Evolutionary conservation across 75 land plant genomes (phyloP).

Genomic region (Picea sitchensis): DNA sequence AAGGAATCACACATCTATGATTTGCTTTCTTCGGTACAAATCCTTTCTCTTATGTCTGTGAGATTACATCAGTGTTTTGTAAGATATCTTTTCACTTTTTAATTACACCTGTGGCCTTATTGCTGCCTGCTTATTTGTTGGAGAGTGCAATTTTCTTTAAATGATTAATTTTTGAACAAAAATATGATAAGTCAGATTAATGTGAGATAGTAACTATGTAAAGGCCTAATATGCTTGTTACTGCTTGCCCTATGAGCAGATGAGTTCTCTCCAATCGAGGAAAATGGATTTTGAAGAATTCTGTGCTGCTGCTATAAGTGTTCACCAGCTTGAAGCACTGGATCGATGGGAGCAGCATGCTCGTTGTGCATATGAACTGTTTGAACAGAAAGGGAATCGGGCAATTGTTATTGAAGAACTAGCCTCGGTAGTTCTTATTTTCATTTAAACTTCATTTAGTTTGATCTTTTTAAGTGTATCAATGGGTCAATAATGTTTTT

Average conservation of each 20-base stretch:
- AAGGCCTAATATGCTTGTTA: neutral
- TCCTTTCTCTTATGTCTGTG: neutral
- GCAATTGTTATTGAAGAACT: slow-evolving; percentile 88
- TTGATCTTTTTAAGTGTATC: neutral
- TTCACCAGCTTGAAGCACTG: slow-evolving; percentile 83
- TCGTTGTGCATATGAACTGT: slow-evolving; percentile 75
- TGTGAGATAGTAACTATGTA: neutral
- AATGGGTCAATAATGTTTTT: neutral
- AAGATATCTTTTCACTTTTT: neutral
- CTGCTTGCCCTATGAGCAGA: slow-evolving; percentile 34
- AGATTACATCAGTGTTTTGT: neutral
- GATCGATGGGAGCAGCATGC: slow-evolving; percentile 94
- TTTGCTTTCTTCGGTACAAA: slow-evolving; percentile 28
- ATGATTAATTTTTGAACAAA: neutral
- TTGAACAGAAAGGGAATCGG: slow-evolving; percentile 88
- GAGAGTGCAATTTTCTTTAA: neutral
- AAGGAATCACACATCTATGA: slow-evolving; percentile 68
- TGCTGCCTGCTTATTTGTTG: neutral
- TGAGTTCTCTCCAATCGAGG: slow-evolving; percentile 75
- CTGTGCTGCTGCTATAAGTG: slow-evolving; percentile 89
- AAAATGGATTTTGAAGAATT: slow-evolving; percentile 92
- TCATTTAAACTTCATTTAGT: neutral
- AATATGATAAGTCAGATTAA: neutral
- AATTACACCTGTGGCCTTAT: neutral
- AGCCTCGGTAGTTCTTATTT: slow-evolving; percentile 67